Conservation (phyloP, 345 rosid genomes). For the Salix caprea region DNA sequence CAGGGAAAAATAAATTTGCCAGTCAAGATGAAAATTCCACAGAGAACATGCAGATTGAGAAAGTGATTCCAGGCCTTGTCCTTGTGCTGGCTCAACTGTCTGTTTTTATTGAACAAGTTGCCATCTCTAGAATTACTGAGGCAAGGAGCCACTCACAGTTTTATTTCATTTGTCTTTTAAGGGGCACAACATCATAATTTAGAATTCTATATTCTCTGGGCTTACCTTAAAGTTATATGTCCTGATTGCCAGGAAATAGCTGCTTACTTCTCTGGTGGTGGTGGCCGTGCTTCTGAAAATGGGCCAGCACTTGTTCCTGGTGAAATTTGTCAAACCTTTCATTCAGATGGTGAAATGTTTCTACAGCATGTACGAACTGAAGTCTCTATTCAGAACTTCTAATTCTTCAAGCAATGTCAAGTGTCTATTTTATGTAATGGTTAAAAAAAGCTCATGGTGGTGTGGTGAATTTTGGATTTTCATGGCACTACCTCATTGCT, state of each 20-base stretch:
- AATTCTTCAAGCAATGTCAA: background rate
- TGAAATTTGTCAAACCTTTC: slow-evolving; percentile 75
- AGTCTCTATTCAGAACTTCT: background rate
- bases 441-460: background rate
- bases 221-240: slow-evolving; percentile 2
- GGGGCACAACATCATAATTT: slow-evolving; percentile 1
- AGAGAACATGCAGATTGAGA: slow-evolving; percentile 55
- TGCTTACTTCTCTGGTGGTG: slow-evolving; percentile 77
- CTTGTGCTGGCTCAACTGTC: slow-evolving; percentile 85
- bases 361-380: slow-evolving; percentile 65
- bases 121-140: slow-evolving; percentile 84
- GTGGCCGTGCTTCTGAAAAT: slow-evolving; percentile 50
- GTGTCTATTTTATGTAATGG: background rate
- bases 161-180: slow-evolving; percentile 2
- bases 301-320: slow-evolving; percentile 89
- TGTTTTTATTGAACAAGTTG: slow-evolving; percentile 81
- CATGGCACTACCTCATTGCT: background rate
- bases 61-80: slow-evolving; percentile 61
- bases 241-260: slow-evolving; percentile 66
- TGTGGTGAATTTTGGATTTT: background rate
- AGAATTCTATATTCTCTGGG: background rate
- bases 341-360: slow-evolving; percentile 76
- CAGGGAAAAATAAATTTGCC: slow-evolving; percentile 60
- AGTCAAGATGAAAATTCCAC: slow-evolving; percentile 42
- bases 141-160: slow-evolving; percentile 37